Percentiles rank a stretch among this genome's conserved stretches.
phyloP scores from a whole-genome alignment of 495 filamentous ascomycete species.

The Penicillium mononematosum region DNA sequence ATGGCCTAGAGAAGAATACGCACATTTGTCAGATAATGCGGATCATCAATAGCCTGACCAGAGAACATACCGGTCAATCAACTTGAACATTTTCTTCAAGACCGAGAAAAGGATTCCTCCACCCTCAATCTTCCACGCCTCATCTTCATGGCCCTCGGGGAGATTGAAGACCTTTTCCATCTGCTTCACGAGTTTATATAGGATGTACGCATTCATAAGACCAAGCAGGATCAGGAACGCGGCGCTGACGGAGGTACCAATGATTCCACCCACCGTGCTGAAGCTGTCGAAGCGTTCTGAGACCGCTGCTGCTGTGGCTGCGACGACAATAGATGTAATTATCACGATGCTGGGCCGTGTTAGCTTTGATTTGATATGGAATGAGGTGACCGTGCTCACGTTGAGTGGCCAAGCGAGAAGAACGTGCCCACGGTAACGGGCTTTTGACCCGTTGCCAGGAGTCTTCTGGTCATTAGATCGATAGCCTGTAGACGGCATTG shows the following conservation, averaged over 20 bases:
- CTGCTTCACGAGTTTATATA: slow-evolving; percentile 69
- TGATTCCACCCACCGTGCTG: slow-evolving; percentile 77
- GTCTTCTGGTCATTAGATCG: slow-evolving; percentile 88
- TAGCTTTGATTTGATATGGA: background rate
- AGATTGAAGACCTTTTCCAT: slow-evolving; percentile 58
- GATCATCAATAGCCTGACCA: background rate
- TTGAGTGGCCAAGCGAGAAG: slow-evolving; percentile 91
- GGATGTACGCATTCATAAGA: slow-evolving; percentile 80
- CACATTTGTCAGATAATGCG: background rate
- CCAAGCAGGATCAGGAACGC: slow-evolving; percentile 80
- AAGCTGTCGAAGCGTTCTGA: slow-evolving; percentile 76
- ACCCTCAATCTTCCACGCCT: slow-evolving; percentile 68
- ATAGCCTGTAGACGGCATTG: slow-evolving; percentile 58
- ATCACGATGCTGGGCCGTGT: slow-evolving; percentile 64
- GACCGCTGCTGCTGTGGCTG: slow-evolving; percentile 81
- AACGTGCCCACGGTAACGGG: slow-evolving; percentile 96
- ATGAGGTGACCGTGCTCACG: slow-evolving; percentile 38
- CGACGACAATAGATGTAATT: slow-evolving; percentile 86
- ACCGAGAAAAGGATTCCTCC: slow-evolving; percentile 70
- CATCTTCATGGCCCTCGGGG: slow-evolving; percentile 53
- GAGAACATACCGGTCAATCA: slow-evolving; percentile 65
- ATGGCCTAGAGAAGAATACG: slow-evolving; percentile 52
- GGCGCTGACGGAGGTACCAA: slow-evolving; percentile 76
- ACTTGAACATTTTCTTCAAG: slow-evolving; percentile 72
- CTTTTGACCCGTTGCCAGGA: slow-evolving; percentile 81